Conservation (phyloP, 441 rosid species). For the Jatropha multifida region DNA sequence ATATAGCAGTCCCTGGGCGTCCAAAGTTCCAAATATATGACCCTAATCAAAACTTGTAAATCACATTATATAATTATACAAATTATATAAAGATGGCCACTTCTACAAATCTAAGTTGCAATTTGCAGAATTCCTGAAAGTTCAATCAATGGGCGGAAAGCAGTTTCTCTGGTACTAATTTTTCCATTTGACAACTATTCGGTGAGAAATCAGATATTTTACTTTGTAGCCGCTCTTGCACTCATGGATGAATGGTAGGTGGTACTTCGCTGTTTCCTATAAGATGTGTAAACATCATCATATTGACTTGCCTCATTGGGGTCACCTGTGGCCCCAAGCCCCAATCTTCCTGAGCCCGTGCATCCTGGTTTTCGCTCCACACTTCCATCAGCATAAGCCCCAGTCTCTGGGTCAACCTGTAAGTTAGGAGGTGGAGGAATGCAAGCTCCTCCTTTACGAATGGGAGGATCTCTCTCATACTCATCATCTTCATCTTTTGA, state of each 20-base stretch:
- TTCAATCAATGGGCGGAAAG: neutral
- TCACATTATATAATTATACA: neutral
- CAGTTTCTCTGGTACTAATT: neutral
- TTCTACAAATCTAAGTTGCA: neutral
- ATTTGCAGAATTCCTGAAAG: neutral
- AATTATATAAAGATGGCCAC: neutral
- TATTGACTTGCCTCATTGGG: slow-evolving; percentile 93
- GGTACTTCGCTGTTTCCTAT: slow-evolving; percentile 93
- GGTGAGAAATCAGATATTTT: slow-evolving; percentile 1
- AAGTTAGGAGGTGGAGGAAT: slow-evolving; percentile 93
- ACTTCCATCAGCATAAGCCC: slow-evolving; percentile 79
- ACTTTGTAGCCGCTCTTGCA: slow-evolving; percentile 73
- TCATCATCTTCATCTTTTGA: slow-evolving; percentile 72
- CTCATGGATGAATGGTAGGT: slow-evolving; percentile 90
- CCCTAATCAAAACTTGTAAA: neutral
- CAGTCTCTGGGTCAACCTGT: slow-evolving; percentile 89
- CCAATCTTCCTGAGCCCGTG: slow-evolving; percentile 73
- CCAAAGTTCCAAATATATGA: neutral
- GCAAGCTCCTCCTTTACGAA: slow-evolving; percentile 93
- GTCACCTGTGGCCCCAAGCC: slow-evolving; percentile 88
- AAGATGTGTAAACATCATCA: slow-evolving; percentile 91
- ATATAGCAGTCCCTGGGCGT: neutral
- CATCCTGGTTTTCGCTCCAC: slow-evolving; percentile 67
- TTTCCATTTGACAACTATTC: neutral
- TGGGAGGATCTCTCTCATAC: slow-evolving; percentile 61